A percentile compares a stretch with the other conserved stretches of the same genome.
These are phyloP conservation scores for Starmera quercuum DNA, from an alignment of 805 yeast genomes.

Conservation along the genomic window DNA sequence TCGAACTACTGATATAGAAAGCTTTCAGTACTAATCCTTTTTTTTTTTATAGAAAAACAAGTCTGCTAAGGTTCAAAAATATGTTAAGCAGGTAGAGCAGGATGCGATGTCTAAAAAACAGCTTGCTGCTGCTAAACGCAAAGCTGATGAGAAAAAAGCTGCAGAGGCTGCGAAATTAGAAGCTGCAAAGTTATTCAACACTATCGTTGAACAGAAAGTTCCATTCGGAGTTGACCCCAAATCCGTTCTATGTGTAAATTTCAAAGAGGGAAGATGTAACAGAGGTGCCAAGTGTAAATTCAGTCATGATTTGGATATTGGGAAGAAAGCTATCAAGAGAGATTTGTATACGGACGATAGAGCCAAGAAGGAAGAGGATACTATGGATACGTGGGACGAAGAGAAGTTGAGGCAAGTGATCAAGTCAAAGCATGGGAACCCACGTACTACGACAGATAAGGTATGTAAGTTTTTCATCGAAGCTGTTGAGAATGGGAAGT, in stretches of 20 bases:
- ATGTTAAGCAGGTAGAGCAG: slow-evolving; percentile 57
- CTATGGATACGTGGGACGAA: slow-evolving; percentile 97
- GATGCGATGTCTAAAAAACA: slow-evolving; percentile 54
- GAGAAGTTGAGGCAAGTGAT: slow-evolving; percentile 85
- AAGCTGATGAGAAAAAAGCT: slow-evolving; percentile 77
- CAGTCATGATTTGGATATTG: slow-evolving; percentile 80
- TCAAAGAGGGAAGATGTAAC: slow-evolving; percentile 80
- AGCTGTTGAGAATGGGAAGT: slow-evolving; percentile 94
- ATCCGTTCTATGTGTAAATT: slow-evolving; percentile 81
- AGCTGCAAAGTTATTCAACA: slow-evolving; percentile 69
- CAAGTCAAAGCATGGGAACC: slow-evolving; percentile 89
- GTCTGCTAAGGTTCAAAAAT: slow-evolving; percentile 81
- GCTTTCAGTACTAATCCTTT: slow-evolving; percentile 1
- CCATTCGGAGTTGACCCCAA: slow-evolving; percentile 98
- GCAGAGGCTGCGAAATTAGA: slow-evolving; percentile 86
- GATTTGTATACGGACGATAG: slow-evolving; percentile 91
- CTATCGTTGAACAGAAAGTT: slow-evolving; percentile 70
- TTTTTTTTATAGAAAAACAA: slow-evolving; percentile 59
- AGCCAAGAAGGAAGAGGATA: slow-evolving; percentile 60
- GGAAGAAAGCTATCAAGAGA: slow-evolving; percentile 82
- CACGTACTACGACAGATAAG: slow-evolving; percentile 86
- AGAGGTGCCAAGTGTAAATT: slow-evolving; percentile 83
- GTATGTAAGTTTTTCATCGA: slow-evolving; percentile 92
- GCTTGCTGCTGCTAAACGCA: slow-evolving; percentile 66
- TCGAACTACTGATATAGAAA: background rate